Conservation (phyloP, 176 grass and related monocot genomes). For the Puya raimondii region DNA sequence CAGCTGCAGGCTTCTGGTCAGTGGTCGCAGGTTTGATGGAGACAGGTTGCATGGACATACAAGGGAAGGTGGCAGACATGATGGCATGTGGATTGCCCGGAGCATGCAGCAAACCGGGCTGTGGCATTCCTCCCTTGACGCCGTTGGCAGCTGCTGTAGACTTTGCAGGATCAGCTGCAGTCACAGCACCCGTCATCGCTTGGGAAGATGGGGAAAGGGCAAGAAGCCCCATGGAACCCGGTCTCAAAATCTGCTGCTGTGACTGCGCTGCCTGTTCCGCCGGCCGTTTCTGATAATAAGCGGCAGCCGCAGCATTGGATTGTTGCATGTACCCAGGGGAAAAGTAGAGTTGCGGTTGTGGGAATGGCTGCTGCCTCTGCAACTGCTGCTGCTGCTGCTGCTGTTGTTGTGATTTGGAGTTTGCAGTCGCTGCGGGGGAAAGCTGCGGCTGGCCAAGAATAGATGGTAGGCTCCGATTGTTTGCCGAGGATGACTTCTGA, state of each 20-base stretch:
- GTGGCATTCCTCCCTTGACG: constrained; percentile 6
- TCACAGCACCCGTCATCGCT: constrained; percentile 3
- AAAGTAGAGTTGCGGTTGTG: constrained; percentile 57
- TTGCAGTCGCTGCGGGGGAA: constrained; percentile 26
- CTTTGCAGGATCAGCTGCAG: constrained; percentile 28
- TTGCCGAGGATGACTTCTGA: constrained; percentile 32
- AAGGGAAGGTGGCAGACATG: constrained; percentile 39
- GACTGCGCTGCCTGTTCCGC: constrained; percentile 36
- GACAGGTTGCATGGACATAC: constrained; percentile 33
- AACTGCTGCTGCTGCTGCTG: constrained; percentile 39
- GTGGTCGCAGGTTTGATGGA: constrained; percentile 36
- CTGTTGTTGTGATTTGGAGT: constrained; percentile 51
- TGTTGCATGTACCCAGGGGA: constrained; percentile 39
- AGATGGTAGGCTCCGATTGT: constrained; percentile 50
- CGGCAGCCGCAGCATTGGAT: background rate
- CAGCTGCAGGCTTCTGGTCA: constrained; percentile 80
- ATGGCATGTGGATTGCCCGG: constrained; percentile 28
- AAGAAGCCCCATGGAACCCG: constrained; percentile 18
- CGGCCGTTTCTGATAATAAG: constrained; percentile 51
- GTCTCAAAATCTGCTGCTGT: constrained; percentile 32
- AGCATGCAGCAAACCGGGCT: constrained; percentile 30
- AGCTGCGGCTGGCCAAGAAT: constrained; percentile 68
- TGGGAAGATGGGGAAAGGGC: constrained; percentile 16
- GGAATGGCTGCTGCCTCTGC: constrained; percentile 37
- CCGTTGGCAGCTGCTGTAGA: constrained; percentile 34